Conservation (phyloP, 1,284 basidiomycete genomes). For the Sporisorium sorghi region DNA sequence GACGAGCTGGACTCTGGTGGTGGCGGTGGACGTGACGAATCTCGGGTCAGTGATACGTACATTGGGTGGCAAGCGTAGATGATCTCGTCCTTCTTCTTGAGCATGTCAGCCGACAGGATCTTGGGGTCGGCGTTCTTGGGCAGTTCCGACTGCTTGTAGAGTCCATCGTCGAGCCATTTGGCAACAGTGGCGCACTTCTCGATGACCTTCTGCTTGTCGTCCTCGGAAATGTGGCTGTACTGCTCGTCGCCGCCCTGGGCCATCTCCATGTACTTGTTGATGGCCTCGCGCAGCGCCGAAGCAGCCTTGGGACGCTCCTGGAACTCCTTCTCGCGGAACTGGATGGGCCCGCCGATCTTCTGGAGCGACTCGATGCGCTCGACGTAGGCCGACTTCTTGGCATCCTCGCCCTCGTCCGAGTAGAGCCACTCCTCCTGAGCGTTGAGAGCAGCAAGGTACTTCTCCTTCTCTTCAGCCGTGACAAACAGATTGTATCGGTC, state of each 20-base stretch:
- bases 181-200: conserved; percentile 66
- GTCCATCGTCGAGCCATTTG: conserved; percentile 67
- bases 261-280: conserved; percentile 66
- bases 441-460: conserved; percentile 60
- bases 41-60: conserved; percentile 30
- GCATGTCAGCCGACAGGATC: conserved; percentile 63
- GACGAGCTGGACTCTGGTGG: not conserved
- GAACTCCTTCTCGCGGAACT: conserved; percentile 61
- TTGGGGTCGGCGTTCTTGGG: conserved; percentile 68
- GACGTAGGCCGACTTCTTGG: conserved; percentile 66
- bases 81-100: conserved; percentile 67
- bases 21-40: not conserved
- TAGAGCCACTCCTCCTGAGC: conserved; percentile 69
- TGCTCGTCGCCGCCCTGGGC: conserved; percentile 65
- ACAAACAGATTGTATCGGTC: conserved; percentile 64
- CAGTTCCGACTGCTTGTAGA: conserved; percentile 67
- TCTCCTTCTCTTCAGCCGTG: conserved; percentile 66
- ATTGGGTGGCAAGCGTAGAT: conserved; percentile 65
- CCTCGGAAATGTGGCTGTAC: conserved; percentile 67
- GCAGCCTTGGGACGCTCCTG: conserved; percentile 67
- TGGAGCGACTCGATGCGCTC: conserved; percentile 61
- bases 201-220: conserved; percentile 68
- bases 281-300: conserved; percentile 62
- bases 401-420: conserved; percentile 68
- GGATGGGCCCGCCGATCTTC: conserved; percentile 66